These are phyloP conservation scores for Arabidopsis lyrata DNA, from an alignment of 441 rosid genomes.

Conservation along the genomic window DNA sequence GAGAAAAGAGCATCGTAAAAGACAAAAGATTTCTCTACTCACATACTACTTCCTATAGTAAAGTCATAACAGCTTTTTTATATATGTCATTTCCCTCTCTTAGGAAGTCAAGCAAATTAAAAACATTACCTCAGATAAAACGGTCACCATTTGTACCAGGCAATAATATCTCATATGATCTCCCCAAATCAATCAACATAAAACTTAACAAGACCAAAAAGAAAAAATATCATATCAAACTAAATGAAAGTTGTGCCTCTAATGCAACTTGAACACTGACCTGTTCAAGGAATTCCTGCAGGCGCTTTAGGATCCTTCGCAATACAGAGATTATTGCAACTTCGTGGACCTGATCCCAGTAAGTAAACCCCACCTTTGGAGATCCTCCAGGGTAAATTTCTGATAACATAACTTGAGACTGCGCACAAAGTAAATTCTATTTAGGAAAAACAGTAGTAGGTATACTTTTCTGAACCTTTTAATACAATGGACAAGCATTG, in stretches of 20 bases:
- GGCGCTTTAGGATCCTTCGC: slow-evolving; percentile 81
- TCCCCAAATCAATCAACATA: slow-evolving; percentile 8
- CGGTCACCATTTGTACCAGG: slow-evolving; percentile 15
- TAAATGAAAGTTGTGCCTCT: slow-evolving; percentile 24
- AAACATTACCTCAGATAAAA: neutral
- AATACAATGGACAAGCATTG: slow-evolving; percentile 10
- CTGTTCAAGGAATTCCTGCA: slow-evolving; percentile 87
- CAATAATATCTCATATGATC: slow-evolving; percentile 23
- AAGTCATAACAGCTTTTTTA: slow-evolving; percentile 10
- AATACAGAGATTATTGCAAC: slow-evolving; percentile 80
- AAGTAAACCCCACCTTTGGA: slow-evolving; percentile 81
- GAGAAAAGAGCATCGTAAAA: slow-evolving; percentile 16
- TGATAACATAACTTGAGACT: slow-evolving; percentile 93
- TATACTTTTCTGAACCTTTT: slow-evolving; percentile 19
- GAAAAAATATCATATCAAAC: neutral
- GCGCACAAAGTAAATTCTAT: slow-evolving; percentile 40
- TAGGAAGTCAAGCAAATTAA: slow-evolving; percentile 1
- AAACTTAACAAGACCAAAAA: neutral
- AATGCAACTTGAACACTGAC: slow-evolving; percentile 50
- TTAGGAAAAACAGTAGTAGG: slow-evolving; percentile 17
- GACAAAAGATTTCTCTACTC: slow-evolving; percentile 19
- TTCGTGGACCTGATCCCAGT: slow-evolving; percentile 98
- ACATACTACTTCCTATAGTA: slow-evolving; percentile 13
- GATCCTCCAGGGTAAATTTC: slow-evolving; percentile 99
- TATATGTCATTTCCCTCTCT: slow-evolving; percentile 12